Evolutionary conservation across 768 basidiomycete genomes (phyloP).

Genomic region (Lentinus tigrinus): DNA sequence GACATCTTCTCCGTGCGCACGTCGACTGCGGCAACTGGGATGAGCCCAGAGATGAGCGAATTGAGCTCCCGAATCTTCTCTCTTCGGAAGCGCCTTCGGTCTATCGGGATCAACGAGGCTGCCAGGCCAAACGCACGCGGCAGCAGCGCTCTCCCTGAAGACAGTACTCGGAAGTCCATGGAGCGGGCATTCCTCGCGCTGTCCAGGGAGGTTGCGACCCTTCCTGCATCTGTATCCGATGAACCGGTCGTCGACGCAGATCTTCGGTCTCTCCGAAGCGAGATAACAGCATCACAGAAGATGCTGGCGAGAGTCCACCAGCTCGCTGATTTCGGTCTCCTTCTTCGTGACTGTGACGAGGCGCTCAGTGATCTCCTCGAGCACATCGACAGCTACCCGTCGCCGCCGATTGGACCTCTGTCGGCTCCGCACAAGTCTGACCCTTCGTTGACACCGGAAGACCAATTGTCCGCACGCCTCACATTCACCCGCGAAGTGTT

Average conservation of each 20-base stretch:
- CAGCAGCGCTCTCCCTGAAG: constrained; percentile 47
- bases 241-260: constrained; percentile 52
- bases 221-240: constrained; percentile 43
- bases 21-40: constrained; percentile 29
- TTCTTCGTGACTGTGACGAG: constrained; percentile 61
- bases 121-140: constrained; percentile 41
- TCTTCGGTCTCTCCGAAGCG: constrained; percentile 56
- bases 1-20: constrained; percentile 58
- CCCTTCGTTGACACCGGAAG: constrained; percentile 51
- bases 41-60: constrained; percentile 41
- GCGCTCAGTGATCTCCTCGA: constrained; percentile 82
- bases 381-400: constrained; percentile 83
- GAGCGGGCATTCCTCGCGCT: constrained; percentile 47
- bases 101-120: constrained; percentile 57
- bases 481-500: constrained; percentile 59
- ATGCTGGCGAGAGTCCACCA: constrained; percentile 51
- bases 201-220: constrained; percentile 39
- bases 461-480: constrained; percentile 63
- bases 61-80: constrained; percentile 50
- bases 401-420: constrained; percentile 48
- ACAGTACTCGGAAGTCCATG: constrained; percentile 47
- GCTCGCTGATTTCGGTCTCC: constrained; percentile 53
- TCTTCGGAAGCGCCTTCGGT: constrained; percentile 59
- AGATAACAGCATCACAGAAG: constrained; percentile 51
- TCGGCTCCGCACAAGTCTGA: constrained; percentile 49